A percentile compares a stretch with the other conserved stretches of the same genome.
These are phyloP conservation scores for Croton setiger DNA, from an alignment of 441 rosid species.

Conservation along the genomic window DNA sequence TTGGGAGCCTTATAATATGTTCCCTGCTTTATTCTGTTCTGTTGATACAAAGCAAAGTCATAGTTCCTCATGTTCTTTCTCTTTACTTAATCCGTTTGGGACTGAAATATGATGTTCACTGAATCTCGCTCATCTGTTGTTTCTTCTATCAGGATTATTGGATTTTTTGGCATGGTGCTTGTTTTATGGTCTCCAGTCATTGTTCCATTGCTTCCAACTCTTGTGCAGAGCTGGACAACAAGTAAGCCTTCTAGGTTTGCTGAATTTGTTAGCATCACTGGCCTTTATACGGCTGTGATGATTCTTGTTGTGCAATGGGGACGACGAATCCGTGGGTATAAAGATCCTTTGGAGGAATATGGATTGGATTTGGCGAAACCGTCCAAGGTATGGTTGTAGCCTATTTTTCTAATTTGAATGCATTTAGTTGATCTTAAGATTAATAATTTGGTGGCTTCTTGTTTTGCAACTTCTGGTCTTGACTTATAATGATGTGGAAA, in stretches of 20 bases:
- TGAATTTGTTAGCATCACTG: conserved; percentile 66
- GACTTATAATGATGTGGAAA: not conserved
- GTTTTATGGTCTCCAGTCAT: conserved; percentile 90
- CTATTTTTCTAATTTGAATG: conserved; percentile 5
- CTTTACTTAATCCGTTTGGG: not conserved
- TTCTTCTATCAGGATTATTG: conserved; percentile 59
- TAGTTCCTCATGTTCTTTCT: not conserved
- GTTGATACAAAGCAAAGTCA: not conserved
- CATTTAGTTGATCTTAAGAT: not conserved
- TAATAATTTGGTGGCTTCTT: not conserved
- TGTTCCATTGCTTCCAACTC: conserved; percentile 86
- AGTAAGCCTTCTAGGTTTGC: conserved; percentile 61
- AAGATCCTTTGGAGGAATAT: conserved; percentile 72
- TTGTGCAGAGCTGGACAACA: conserved; percentile 80
- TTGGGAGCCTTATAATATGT: not conserved
- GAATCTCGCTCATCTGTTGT: conserved; percentile 7
- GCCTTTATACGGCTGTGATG: conserved; percentile 74
- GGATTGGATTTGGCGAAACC: conserved; percentile 69
- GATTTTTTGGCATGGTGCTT: conserved; percentile 74
- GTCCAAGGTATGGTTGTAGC: conserved; percentile 45
- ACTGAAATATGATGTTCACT: conserved; percentile 16
- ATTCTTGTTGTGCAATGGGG: conserved; percentile 86
- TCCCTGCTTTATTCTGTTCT: not conserved
- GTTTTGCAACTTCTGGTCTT: not conserved
- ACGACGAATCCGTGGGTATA: conserved; percentile 71